Conservation (phyloP, 768 basidiomycete genomes). For the Strobilomyces echinocephalus region DNA sequence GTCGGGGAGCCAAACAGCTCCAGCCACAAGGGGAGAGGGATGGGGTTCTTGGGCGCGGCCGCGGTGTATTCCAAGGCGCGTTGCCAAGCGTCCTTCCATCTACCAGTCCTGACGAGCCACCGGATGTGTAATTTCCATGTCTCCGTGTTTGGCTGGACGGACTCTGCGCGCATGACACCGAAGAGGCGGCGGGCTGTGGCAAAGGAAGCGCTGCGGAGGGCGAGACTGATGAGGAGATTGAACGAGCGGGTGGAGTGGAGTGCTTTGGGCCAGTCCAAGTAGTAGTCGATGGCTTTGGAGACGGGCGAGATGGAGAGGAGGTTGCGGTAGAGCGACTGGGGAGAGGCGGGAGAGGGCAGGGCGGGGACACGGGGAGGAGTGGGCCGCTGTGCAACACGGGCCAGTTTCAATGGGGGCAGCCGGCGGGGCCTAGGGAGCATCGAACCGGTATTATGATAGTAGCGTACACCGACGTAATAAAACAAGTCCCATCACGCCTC, state of each 20-base stretch:
- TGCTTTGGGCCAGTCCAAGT: slow-evolving; percentile 24
- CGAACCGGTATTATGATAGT: not conserved
- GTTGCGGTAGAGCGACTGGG: slow-evolving; percentile 33
- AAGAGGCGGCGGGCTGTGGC: slow-evolving; percentile 45
- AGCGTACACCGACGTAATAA: not conserved
- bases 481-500: slow-evolving; percentile 14
- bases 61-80: slow-evolving; percentile 29
- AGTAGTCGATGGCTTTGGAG: slow-evolving; percentile 18
- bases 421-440: not conserved
- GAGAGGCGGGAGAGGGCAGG: slow-evolving; percentile 30
- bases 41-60: slow-evolving; percentile 7
- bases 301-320: slow-evolving; percentile 23
- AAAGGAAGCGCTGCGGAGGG: slow-evolving; percentile 48
- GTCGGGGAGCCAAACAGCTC: slow-evolving; percentile 52
- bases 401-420: not conserved
- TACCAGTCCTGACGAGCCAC: slow-evolving; percentile 50
- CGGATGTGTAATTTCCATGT: slow-evolving; percentile 56
- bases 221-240: slow-evolving; percentile 43
- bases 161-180: slow-evolving; percentile 40
- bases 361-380: not conserved
- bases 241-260: slow-evolving; percentile 39
- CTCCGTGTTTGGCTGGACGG: slow-evolving; percentile 43
- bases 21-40: slow-evolving; percentile 52
- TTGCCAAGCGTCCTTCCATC: slow-evolving; percentile 57
- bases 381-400: not conserved